Conservation (phyloP, 2,329 filamentous ascomycete genomes). For the Phyllosticta ampelicida region DNA sequence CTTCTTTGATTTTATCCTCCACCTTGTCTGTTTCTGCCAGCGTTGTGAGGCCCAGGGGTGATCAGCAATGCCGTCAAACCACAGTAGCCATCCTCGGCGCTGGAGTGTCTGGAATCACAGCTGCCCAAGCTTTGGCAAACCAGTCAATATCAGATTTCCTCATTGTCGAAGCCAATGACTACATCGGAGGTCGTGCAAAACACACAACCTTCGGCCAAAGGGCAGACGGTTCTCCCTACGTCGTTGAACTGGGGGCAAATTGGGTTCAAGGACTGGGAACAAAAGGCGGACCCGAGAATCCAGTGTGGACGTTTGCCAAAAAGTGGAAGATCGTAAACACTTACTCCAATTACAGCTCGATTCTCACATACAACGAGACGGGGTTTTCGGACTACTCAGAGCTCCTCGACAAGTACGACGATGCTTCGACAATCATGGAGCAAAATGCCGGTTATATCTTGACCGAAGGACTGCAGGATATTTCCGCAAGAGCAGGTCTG, state of each 20-base stretch:
- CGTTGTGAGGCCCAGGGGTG: conserved; percentile 10
- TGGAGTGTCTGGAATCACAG: conserved; percentile 52
- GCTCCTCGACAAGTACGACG: conserved; percentile 42
- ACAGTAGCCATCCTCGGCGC: conserved; percentile 38
- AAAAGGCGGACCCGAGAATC: conserved; percentile 39
- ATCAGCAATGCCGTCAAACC: conserved; percentile 22
- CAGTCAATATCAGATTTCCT: conserved; percentile 52
- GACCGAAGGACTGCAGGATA: conserved; percentile 49
- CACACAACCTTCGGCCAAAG: conserved; percentile 47
- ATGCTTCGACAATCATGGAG: conserved; percentile 36
- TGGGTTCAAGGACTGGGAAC: conserved; percentile 44
- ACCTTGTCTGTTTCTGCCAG: conserved; percentile 12
- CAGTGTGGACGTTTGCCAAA: conserved; percentile 50
- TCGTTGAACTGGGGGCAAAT: conserved; percentile 56
- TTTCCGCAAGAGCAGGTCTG: conserved; percentile 48
- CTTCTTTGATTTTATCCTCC: not conserved
- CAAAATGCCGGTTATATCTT: conserved; percentile 48
- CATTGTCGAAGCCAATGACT: conserved; percentile 52
- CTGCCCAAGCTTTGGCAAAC: conserved; percentile 52
- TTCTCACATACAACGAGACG: conserved; percentile 50
- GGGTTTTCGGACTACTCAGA: conserved; percentile 42
- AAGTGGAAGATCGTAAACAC: conserved; percentile 47
- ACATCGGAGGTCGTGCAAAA: conserved; percentile 52
- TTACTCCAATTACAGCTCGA: conserved; percentile 48
- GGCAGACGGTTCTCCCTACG: conserved; percentile 40